phyloP scores from a whole-genome alignment of 139 green algal species.

The Diplosphaera chodatii region DNA sequence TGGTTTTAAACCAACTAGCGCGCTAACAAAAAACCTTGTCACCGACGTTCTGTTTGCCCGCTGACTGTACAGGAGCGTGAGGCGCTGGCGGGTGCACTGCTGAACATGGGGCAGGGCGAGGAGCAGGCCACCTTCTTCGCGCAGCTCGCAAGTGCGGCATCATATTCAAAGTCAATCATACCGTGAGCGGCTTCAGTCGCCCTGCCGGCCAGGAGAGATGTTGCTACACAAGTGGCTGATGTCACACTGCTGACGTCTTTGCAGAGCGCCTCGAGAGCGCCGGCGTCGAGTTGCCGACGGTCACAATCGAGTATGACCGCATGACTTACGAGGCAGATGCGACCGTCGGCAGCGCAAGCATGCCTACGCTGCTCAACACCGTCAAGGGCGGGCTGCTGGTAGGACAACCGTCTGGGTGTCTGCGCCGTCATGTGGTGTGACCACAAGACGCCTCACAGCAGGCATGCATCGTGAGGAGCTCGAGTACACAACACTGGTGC shows the following conservation, averaged over 20 bases:
- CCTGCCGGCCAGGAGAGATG: no score
- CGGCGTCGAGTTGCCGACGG: slow-evolving; percentile 9
- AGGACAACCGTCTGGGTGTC: neutral
- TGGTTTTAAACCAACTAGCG: no score
- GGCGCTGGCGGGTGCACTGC: neutral
- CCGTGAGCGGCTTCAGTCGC: no score
- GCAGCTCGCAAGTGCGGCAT: neutral
- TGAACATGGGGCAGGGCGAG: neutral
- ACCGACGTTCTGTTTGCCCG: no score
- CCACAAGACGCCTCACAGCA: no score
- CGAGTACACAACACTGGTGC: no score
- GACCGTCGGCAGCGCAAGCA: slow-evolving; percentile 45
- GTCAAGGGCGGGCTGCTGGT: slow-evolving; percentile 33
- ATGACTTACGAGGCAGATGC: slow-evolving; percentile 58
- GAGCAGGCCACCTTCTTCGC: neutral
- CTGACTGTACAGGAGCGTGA: neutral
- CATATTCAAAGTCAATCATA: no score
- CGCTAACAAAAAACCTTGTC: no score
- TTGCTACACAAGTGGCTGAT: no score
- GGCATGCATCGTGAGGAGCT: no score
- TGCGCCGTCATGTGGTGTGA: no score
- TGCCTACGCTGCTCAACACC: slow-evolving; percentile 52
- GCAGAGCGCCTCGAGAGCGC: neutral
- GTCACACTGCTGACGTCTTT: no score
- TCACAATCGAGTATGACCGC: slow-evolving; percentile 59